Conservation (phyloP, 2,329 filamentous ascomycete species). For the Furcasterigmium furcatum region DNA sequence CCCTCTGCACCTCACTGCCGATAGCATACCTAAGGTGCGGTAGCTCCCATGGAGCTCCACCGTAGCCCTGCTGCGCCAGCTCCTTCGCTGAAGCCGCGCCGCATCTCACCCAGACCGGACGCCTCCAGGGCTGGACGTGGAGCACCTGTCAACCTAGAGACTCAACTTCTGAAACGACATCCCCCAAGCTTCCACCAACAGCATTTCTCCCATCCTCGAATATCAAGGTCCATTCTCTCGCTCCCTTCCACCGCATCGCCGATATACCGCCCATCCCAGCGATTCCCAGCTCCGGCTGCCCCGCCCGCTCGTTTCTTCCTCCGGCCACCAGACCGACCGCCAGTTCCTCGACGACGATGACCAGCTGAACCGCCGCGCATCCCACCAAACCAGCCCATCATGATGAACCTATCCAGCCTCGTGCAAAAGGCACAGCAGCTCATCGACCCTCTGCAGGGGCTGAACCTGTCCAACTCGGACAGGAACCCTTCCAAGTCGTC, state of each 20-base stretch:
- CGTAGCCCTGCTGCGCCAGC: too few relatives aligned
- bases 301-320: constrained; percentile 8
- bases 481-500: constrained; percentile 85
- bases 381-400: constrained; percentile 28
- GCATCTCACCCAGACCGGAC: too few relatives aligned
- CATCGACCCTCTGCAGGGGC: constrained; percentile 82
- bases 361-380: constrained; percentile 17
- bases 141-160: too few relatives aligned
- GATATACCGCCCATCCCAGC: not conserved
- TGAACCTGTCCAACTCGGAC: constrained; percentile 70
- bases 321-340: constrained; percentile 9
- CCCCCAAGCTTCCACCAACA: too few relatives aligned
- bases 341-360: constrained; percentile 26
- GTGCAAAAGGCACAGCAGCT: constrained; percentile 95
- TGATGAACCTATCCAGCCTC: constrained; percentile 69
- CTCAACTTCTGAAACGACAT: too few relatives aligned
- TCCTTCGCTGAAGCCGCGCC: too few relatives aligned
- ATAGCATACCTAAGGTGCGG: too few relatives aligned
- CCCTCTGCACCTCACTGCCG: too few relatives aligned
- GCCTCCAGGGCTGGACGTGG: too few relatives aligned
- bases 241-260: not conserved
- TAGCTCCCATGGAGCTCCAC: too few relatives aligned
- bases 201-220: not conserved
- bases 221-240: not conserved
- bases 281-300: not conserved